Evolutionary conservation across 2,329 filamentous ascomycete species (phyloP), one percentile per base, ranked within the genome.

Genomic region (Chaetoscypha palmicola): DNA sequence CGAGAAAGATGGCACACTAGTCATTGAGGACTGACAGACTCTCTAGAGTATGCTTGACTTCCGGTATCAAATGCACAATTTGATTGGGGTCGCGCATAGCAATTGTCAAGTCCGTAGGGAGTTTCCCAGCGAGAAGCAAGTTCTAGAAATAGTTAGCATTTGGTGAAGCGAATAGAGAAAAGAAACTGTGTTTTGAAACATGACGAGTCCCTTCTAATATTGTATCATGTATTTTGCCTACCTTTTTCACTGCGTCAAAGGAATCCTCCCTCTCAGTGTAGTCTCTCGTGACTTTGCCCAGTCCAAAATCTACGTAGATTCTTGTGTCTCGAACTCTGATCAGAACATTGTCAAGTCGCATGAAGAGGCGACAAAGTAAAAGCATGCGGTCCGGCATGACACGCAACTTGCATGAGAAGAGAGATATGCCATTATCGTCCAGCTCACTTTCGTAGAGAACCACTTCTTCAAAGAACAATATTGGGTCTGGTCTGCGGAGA

Each of bases 391-490:
- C 79, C 43, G 90, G 87, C 82, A 97, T 96, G 45, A 97, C 91
- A 47, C 92, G 76, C 39, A 97, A 71, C 71, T 98, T 98, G 66
- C 85, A 88, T 50, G 83, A 94, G 46, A 94, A 73, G 62, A 96
- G 76, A 22, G 88, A 87, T 56, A 97, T 92, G 49, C 92, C 92
- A 61, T 98, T 98, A 65, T 98, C 92, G 48, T 95, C 92, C 36
- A 98, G 77, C 70, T 98, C 92, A 67, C 94, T 94, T 69, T 98
- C 92, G 64, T 94, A 98, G 37, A 98, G 74, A 57, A 96, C 81
- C 30, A 98, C 88, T 58, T 97, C 89, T 67, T 97, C 91, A 62
- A 94, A 94, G 73, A 97, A 96, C 4, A 94, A 69, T 53, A 98
- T 98, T 0, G 92, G 92, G 62, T 98, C 92, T 11, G 87, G 85